Conservation (phyloP, 805 yeast genomes). For the Torulaspora franciscae region DNA sequence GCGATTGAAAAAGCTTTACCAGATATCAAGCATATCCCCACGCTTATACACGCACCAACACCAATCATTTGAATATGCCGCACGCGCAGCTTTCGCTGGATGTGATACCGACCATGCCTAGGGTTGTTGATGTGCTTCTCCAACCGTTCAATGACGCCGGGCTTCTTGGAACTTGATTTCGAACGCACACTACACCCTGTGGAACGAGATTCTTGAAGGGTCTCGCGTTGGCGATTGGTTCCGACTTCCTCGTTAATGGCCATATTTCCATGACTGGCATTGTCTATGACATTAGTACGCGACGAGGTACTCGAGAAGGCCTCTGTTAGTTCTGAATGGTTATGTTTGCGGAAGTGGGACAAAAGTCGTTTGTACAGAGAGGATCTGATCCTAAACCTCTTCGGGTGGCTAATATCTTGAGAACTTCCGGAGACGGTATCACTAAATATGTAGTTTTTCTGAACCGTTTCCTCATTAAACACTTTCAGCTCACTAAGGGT, state of each 20-base stretch:
- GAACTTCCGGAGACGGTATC: slow-evolving; percentile 8
- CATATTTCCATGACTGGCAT: slow-evolving; percentile 22
- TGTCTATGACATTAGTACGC: slow-evolving; percentile 20
- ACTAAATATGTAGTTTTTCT: slow-evolving; percentile 17
- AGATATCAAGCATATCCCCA: slow-evolving; percentile 57
- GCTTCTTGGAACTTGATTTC: background rate
- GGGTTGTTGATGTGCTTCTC: slow-evolving; percentile 4
- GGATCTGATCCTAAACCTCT: slow-evolving; percentile 1
- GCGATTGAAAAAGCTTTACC: slow-evolving; percentile 52
- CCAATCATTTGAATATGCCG: slow-evolving; percentile 63
- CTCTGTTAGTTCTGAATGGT: background rate
- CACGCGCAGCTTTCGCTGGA: slow-evolving; percentile 43
- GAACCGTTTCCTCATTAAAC: slow-evolving; percentile 15
- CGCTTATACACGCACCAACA: slow-evolving; percentile 62
- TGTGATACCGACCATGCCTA: slow-evolving; percentile 35
- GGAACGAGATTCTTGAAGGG: background rate
- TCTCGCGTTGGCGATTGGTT: slow-evolving; percentile 3
- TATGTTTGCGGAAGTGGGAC: background rate
- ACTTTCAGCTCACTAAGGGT: slow-evolving; percentile 20
- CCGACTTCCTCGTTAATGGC: slow-evolving; percentile 18
- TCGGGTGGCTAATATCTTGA: slow-evolving; percentile 1
- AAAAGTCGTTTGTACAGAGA: background rate
- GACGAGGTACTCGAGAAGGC: slow-evolving; percentile 11
- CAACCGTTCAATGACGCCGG: background rate
- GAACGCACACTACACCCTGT: background rate